Conservation (phyloP, 2,329 filamentous ascomycete species). For the Rhynchosporium agropyri region DNA sequence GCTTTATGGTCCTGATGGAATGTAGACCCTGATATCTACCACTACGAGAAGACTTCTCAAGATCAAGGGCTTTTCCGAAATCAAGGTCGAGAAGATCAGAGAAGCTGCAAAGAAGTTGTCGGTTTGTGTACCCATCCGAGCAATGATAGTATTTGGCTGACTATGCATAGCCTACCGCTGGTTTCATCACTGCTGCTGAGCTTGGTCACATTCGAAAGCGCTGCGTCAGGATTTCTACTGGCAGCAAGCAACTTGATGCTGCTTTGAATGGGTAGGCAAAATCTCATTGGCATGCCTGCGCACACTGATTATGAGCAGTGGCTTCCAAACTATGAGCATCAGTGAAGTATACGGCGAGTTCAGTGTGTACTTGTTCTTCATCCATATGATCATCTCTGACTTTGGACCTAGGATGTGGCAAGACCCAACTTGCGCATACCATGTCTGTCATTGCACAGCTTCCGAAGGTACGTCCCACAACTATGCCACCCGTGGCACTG, state of each 20-base stretch:
- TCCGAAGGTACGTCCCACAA: constrained; percentile 45
- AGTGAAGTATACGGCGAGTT: constrained; percentile 66
- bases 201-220: constrained; percentile 63
- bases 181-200: constrained; percentile 68
- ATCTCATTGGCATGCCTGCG: too few species aligned
- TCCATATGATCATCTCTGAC: not conserved
- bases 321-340: constrained; percentile 72
- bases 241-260: constrained; percentile 68
- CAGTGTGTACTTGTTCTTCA: constrained; percentile 42
- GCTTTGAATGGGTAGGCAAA: constrained; percentile 60
- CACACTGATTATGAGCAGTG: constrained; percentile 46
- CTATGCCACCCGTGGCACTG: not conserved
- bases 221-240: constrained; percentile 67
- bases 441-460: constrained; percentile 65
- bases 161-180: constrained; percentile 53
- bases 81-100: constrained; percentile 72
- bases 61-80: constrained; percentile 71
- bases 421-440: constrained; percentile 70
- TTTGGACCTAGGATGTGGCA: constrained; percentile 55
- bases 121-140: constrained; percentile 30
- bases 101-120: constrained; percentile 57
- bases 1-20: not conserved
- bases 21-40: constrained; percentile 60
- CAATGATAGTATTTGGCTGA: constrained; percentile 24
- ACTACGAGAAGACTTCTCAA: constrained; percentile 63